phyloP scores from a whole-genome alignment of 2,329 filamentous ascomycete species.

The Colletotrichum sp. region DNA sequence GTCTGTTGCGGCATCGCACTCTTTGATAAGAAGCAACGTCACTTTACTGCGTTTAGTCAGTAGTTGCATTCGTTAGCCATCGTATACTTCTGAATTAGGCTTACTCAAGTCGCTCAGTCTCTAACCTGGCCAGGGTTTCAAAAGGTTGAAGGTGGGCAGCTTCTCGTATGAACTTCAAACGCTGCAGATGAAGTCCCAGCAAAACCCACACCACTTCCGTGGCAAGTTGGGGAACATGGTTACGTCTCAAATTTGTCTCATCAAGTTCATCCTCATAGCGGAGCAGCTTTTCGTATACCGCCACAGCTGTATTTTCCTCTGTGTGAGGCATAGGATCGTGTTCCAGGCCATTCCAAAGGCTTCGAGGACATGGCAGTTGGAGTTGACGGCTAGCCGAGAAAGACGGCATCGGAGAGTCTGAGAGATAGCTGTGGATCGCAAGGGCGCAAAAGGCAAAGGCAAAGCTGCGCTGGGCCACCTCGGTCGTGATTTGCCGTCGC shows the following conservation, averaged over 20 bases:
- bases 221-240: neutral
- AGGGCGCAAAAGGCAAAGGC: neutral
- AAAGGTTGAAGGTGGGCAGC: neutral
- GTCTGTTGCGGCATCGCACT: neutral
- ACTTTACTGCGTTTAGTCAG: neutral
- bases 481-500: neutral
- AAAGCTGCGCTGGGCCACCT: neutral
- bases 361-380: neutral
- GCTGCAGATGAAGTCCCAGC: neutral
- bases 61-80: neutral
- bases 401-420: neutral
- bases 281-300: neutral
- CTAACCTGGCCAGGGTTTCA: neutral
- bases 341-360: neutral
- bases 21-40: neutral
- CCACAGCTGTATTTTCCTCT: neutral
- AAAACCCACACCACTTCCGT: neutral
- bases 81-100: neutral
- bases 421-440: neutral
- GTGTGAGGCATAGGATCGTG: accelerated
- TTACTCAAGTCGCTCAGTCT: neutral
- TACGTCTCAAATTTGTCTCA: neutral
- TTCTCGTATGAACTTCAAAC: neutral
- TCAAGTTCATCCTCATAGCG: neutral
- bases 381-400: too few species aligned